A percentile compares a stretch with the other conserved stretches of the same genome.
Evolutionary conservation across 1,284 basidiomycete genomes (phyloP).

Genomic region (Cryptococcus deneoformans): DNA sequence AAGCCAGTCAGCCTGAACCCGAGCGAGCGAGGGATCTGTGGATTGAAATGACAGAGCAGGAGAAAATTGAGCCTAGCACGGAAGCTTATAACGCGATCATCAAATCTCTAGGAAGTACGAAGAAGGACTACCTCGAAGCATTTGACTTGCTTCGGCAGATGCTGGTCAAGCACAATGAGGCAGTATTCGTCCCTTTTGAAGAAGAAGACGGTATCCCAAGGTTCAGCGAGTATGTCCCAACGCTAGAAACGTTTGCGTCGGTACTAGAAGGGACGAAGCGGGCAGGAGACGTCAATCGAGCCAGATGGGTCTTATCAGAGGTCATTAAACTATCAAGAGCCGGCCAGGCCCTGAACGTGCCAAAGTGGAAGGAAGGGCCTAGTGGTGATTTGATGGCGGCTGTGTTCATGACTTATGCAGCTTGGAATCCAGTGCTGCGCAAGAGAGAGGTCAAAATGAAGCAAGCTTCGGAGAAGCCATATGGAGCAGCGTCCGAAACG

Average conservation of each 20-base stretch:
- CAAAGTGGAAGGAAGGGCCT: conserved; percentile 47
- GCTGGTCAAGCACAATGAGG: conserved; percentile 63
- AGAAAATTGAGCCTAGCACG: conserved; percentile 57
- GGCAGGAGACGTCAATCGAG: conserved; percentile 73
- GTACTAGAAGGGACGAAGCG: conserved; percentile 86
- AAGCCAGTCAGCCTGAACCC: conserved; percentile 62
- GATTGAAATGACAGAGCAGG: conserved; percentile 78
- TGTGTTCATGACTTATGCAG: conserved; percentile 83
- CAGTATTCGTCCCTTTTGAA: conserved; percentile 31
- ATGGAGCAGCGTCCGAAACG: neutral
- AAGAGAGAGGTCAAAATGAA: conserved; percentile 11
- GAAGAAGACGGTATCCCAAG: conserved; percentile 13
- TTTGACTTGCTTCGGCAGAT: conserved; percentile 77
- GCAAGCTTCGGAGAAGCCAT: neutral
- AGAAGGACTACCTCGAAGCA: conserved; percentile 65
- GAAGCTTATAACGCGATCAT: conserved; percentile 81
- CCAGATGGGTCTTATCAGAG: conserved; percentile 89
- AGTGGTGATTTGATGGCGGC: conserved; percentile 75
- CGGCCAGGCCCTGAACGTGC: conserved; percentile 8
- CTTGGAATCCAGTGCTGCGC: conserved; percentile 59
- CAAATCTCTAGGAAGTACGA: conserved; percentile 58
- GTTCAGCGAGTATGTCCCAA: conserved; percentile 53
- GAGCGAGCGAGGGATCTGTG: conserved; percentile 91
- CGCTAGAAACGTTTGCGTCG: conserved; percentile 70
- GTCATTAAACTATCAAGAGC: conserved; percentile 56